Evolutionary conservation across 441 rosid genomes (phyloP), one percentile per base, ranked within the genome.

Genomic region (Arabidopsis hybrid): DNA sequence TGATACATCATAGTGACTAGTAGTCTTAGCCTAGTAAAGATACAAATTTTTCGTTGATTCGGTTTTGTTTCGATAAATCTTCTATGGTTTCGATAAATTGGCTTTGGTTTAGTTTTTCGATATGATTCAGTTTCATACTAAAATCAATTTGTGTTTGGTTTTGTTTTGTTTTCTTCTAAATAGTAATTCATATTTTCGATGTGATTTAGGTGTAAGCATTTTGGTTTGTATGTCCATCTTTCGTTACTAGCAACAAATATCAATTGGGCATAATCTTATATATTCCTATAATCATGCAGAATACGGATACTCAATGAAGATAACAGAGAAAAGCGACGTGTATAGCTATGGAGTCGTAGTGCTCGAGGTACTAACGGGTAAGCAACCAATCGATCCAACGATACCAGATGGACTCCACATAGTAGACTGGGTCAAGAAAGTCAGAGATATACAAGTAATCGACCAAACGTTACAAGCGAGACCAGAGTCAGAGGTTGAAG

Each of bases 311-410:
- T 85, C 83, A 84, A 74, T 83, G 88, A 89, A 89, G 80, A 87
- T 87, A 73, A 85, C 91, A 43, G 86, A 87, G 77, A 89, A 87
- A 71, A 87, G 94, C 18, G 91, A 89, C 3, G 90, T 89, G 21
- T 89, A 87, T 62, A 87, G 94, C 83, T 89, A 83, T 13, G 91
- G 91, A 6, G 89, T 89, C 8, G 94, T 89, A 3, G 90, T 84
- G 7, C 64, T 89, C 8, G 94, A 89, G 73, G 84, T 89, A 51
- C 61, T 89, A 63, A 89, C 90, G 0, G 94, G 94, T 63, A 89
- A 89, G 82, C 90, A 89, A 72, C 94, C 91, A 3, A 87, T 89
- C 12, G 94, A 87, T 80, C 94, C 91, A n/a, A 89, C 94, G 35
- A 89, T 89, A 73, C 90, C 82, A 14, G 87, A 85, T 0, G 94